Evolutionary conservation across 768 basidiomycete species (phyloP), one percentile per base, ranked within the genome.

Genomic region (Boletus coccyginus): DNA sequence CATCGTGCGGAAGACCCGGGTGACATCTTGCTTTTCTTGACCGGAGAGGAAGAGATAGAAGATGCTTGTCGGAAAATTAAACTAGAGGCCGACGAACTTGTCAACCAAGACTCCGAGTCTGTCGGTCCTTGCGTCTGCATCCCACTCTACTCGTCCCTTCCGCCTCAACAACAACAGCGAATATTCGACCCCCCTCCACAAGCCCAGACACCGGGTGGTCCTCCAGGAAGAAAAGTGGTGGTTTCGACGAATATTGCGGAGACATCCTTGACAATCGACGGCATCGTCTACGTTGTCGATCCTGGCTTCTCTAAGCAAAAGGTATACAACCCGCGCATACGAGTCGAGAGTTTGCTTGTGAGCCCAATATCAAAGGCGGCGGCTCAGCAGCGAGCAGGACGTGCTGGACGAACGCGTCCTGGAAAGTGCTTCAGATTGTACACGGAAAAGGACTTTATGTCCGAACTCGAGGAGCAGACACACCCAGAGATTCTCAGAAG

Each of bases 241-340:
- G 78, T 99, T 1, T 92, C 94, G 10, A 99, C 96, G 31, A 99
- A 98, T 69, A 94, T 99, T 55, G 97, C 97, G 4, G 96, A 99
- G 73, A 98, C 96, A 2, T 97, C 94, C 3, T 75, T 98, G 42
- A 99, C 96, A 4, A 98, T 99, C 55, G 96, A 99, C 62, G 96
- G 96, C 21, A 98, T 99, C 65, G 96, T 99, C n/a, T 99, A 98
- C 65, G 96, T 98, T 54, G 94, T 98, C 44, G 96, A 98, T 67
- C 94, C 95, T 0, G 95, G 94, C 1, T 97, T 98, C 76, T 94
- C 91, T 35, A 96, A 99, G 74, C 96, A 98, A 74, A 98, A 96
- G 69, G 89, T 98, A 46, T 99, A 98, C 77, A 98, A 98, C 70
- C 97, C 96, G 0, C 83, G 96, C 32, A 97, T 98, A 57, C 87